A percentile compares a stretch with the other conserved stretches of the same genome.
phyloP scores from a whole-genome alignment of 495 filamentous ascomycete species.

The Aspergillus bertholletiae region DNA sequence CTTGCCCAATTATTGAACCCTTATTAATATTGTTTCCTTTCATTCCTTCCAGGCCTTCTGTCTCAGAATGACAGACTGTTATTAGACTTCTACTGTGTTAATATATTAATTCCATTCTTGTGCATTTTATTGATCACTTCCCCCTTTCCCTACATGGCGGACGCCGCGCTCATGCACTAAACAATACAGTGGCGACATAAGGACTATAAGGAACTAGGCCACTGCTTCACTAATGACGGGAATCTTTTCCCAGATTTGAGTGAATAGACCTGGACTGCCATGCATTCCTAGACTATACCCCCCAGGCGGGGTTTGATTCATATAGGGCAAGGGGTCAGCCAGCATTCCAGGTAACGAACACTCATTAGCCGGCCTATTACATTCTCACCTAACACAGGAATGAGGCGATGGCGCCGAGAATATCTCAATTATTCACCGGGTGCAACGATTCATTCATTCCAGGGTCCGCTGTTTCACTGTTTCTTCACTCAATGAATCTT shows the following conservation, averaged over 20 bases:
- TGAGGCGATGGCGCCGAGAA: background rate
- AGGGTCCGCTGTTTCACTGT: background rate
- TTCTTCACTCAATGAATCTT: background rate
- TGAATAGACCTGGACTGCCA: background rate
- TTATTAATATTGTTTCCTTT: background rate
- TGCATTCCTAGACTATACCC: background rate
- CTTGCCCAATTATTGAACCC: background rate
- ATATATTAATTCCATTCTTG: conserved; percentile 3
- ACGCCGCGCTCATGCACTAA: background rate
- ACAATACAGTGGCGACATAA: background rate
- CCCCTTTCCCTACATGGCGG: too few species aligned
- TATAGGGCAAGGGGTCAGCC: background rate
- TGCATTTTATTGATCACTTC: background rate
- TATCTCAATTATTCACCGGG: background rate
- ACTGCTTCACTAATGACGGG: too few species aligned
- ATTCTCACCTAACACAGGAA: background rate
- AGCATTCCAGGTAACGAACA: background rate
- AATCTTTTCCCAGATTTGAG: too few species aligned
- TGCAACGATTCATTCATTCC: background rate
- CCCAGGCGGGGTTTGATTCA: background rate
- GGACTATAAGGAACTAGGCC: too few species aligned
- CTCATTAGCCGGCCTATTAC: background rate
- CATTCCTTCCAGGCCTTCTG: background rate
- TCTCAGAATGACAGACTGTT: background rate
- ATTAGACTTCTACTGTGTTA: conserved; percentile 1